A percentile compares a stretch with the other conserved stretches of the same genome.
Evolutionary conservation across 2,329 filamentous ascomycete species (phyloP).

Genomic region (Fusarium succisae): DNA sequence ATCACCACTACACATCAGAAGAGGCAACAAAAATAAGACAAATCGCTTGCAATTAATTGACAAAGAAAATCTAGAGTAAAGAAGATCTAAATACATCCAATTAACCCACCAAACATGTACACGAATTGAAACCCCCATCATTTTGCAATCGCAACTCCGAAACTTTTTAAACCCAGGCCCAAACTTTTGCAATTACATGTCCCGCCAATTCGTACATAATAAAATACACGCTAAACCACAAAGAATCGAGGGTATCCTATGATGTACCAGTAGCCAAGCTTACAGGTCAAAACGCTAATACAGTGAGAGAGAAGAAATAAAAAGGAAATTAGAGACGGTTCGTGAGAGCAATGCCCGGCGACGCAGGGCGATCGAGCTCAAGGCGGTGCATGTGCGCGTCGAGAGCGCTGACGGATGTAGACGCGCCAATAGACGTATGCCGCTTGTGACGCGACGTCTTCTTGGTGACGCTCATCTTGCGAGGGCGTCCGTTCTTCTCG

Average conservation of each 20-base stretch:
- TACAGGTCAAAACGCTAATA: not conserved
- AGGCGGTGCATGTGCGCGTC: constrained; percentile 40
- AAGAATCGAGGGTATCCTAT: constrained; percentile 27
- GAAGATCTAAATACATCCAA: constrained; percentile 9
- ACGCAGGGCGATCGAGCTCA: constrained; percentile 42
- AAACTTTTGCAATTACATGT: not conserved
- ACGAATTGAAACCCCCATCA: not conserved
- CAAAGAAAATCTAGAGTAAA: constrained; percentile 15
- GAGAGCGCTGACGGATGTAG: constrained; percentile 35
- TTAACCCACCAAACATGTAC: not conserved
- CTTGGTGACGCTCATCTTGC: constrained; percentile 45
- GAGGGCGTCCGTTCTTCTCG: constrained; percentile 40
- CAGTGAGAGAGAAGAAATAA: not conserved
- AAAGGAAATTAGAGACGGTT: constrained; percentile 36
- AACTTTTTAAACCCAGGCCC: not conserved
- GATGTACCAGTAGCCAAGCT: constrained; percentile 27
- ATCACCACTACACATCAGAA: rapidly evolving
- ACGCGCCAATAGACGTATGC: constrained; percentile 32
- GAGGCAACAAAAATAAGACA: not conserved
- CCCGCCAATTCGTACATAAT: constrained; percentile 14
- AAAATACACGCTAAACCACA: constrained; percentile 29
- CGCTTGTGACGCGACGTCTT: constrained; percentile 39
- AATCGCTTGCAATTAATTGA: constrained; percentile 9
- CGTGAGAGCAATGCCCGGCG: constrained; percentile 42
- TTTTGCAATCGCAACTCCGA: constrained; percentile 3